These are phyloP conservation scores for Schwanniomyces pseudopolymorphus DNA, from an alignment of 805 yeast species.

Conservation along the genomic window DNA sequence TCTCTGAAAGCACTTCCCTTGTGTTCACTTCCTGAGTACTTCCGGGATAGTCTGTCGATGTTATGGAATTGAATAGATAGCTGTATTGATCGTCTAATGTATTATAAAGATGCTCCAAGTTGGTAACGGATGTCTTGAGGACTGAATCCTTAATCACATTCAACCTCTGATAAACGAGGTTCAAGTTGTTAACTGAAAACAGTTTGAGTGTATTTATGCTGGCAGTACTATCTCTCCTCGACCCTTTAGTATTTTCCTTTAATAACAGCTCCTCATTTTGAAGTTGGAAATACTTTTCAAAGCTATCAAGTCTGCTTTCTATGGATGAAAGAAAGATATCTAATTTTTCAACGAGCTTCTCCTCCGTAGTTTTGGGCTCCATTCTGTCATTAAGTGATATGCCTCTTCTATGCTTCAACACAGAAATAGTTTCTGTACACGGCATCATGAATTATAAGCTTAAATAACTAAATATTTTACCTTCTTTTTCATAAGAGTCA, in stretches of 20 bases:
- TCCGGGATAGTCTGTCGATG: background rate
- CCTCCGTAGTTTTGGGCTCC: slow-evolving; percentile 28
- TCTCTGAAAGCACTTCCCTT: slow-evolving; percentile 31
- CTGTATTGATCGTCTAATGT: slow-evolving; percentile 43
- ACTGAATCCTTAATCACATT: slow-evolving; percentile 35
- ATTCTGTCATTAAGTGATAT: background rate
- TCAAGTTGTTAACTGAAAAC: slow-evolving; percentile 33
- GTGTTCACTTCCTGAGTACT: slow-evolving; percentile 7
- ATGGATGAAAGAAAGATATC: slow-evolving; percentile 42
- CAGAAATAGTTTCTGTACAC: background rate
- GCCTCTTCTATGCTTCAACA: background rate
- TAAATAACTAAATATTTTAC: background rate
- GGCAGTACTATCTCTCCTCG: slow-evolving; percentile 29
- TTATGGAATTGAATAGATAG: slow-evolving; percentile 25
- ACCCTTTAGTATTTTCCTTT: slow-evolving; percentile 6
- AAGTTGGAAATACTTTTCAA: slow-evolving; percentile 39
- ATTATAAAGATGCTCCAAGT: slow-evolving; percentile 38
- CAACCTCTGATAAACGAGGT: slow-evolving; percentile 35
- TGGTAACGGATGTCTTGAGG: slow-evolving; percentile 34
- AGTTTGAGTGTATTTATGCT: slow-evolving; percentile 27
- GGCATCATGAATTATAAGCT: background rate
- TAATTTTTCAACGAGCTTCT: slow-evolving; percentile 38
- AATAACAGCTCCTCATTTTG: slow-evolving; percentile 13
- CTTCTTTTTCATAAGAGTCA: background rate
- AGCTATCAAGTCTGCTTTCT: slow-evolving; percentile 39